phyloP scores from a whole-genome alignment of 345 rosid genomes.

The thale cress (Arabidopsis thaliana) region DNA sequence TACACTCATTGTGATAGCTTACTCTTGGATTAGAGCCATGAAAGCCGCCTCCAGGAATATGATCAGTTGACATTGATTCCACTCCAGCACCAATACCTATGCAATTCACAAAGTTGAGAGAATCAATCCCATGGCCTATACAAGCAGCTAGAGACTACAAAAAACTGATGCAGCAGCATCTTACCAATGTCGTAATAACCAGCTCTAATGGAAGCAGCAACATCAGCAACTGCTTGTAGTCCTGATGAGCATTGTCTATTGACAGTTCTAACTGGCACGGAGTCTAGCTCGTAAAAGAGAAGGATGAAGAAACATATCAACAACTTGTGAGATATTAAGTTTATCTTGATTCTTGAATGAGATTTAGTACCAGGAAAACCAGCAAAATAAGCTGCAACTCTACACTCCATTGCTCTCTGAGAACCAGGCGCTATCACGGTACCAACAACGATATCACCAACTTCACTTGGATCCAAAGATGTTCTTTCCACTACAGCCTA shows the following conservation, averaged over 20 bases:
- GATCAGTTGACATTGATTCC: constrained; percentile 79
- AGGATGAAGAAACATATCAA: constrained; percentile 6
- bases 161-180: neutral
- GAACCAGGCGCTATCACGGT: constrained; percentile 93
- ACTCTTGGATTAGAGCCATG: constrained; percentile 68
- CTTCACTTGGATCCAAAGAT: constrained; percentile 76
- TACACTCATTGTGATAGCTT: constrained; percentile 25
- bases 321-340: neutral
- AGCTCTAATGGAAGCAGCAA: constrained; percentile 84
- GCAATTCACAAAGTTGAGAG: constrained; percentile 28
- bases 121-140: neutral
- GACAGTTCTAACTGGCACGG: constrained; percentile 87
- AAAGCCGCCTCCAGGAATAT: constrained; percentile 37
- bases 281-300: constrained; percentile 50
- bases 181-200: constrained; percentile 87
- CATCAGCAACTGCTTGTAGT: constrained; percentile 93
- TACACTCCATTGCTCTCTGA: constrained; percentile 77
- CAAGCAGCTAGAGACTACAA: neutral
- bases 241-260: constrained; percentile 97
- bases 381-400: constrained; percentile 93
- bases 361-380: constrained; percentile 75
- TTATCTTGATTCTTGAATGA: too few species aligned
- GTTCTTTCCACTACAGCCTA: constrained; percentile 82
- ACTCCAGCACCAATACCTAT: constrained; percentile 91
- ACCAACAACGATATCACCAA: constrained; percentile 94